A percentile compares a stretch with the other conserved stretches of the same genome.
Conservation (phyloP, 2,329 filamentous ascomycete genomes). For the Fusarium chlamydosporum region DNA sequence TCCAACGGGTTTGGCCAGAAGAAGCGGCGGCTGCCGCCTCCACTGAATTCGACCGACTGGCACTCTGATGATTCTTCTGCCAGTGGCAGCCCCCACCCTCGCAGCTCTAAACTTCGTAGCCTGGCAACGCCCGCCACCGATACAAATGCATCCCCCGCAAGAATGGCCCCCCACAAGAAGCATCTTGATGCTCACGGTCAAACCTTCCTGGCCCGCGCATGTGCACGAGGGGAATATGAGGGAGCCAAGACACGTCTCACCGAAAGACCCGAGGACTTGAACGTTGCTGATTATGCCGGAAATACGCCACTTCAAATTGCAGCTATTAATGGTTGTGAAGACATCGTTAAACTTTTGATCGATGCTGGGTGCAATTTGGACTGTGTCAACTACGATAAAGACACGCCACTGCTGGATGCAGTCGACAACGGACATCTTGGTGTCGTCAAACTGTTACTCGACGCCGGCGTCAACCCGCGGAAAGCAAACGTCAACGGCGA, state of each 20-base stretch:
- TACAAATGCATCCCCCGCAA: slow-evolving; percentile 74
- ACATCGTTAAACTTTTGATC: slow-evolving; percentile 90
- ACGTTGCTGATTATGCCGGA: slow-evolving; percentile 93
- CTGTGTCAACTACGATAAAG: slow-evolving; percentile 83
- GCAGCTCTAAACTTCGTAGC: slow-evolving; percentile 70
- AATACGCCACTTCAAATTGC: slow-evolving; percentile 97
- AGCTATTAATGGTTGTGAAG: slow-evolving; percentile 84
- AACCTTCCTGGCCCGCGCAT: slow-evolving; percentile 90
- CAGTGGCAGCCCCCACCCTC: slow-evolving; percentile 71
- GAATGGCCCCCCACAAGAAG: slow-evolving; percentile 82
- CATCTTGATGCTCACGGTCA: slow-evolving; percentile 93
- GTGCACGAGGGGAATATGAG: slow-evolving; percentile 86
- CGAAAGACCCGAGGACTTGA: slow-evolving; percentile 88
- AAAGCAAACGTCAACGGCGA: slow-evolving; percentile 93
- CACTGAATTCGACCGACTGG: slow-evolving; percentile 73
- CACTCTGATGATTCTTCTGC: slow-evolving; percentile 77
- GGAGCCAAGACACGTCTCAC: slow-evolving; percentile 79
- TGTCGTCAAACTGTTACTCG: slow-evolving; percentile 86
- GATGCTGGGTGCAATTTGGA: slow-evolving; percentile 88
- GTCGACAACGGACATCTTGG: slow-evolving; percentile 95
- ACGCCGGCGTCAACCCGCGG: slow-evolving; percentile 90
- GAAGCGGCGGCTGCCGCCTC: slow-evolving; percentile 73
- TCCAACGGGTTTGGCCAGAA: slow-evolving; percentile 70
- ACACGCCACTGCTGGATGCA: slow-evolving; percentile 94
- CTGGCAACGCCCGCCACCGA: slow-evolving; percentile 70